Base-by-base conservation (phyloP, 2,329 filamentous ascomycete species). In the Phialocephala subalpina region DNA sequence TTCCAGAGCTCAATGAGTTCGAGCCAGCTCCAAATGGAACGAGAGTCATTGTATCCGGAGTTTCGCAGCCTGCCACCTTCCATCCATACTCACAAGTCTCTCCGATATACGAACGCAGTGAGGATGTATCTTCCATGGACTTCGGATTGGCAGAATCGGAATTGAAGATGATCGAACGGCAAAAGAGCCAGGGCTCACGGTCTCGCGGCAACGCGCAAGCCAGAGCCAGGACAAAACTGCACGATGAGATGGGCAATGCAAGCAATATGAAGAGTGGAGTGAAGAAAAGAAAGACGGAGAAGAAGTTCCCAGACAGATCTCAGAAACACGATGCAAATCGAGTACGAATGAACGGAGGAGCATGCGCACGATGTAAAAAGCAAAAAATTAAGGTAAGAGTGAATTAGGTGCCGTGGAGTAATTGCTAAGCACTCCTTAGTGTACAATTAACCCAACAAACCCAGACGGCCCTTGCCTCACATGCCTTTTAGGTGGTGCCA, bases 281-380 rank as follows among this genome's bases (percentile, higher is more conserved):
- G 16, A 27, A 18, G 25, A 58, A 38, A 25, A 58, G 36, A 36
- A 36, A 33, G 29, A 9, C 29, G 29, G 29, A n/a, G 25, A 58
- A 36, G 22, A 25, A 33, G 18, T 35, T 58, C 22, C 55, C 33
- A 36, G 29, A 33, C 29, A 58, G 22, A 14, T 16, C 2, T 18
- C 55, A 58, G 29, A 58, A 58, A 38, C 16, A 12, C 55, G 25
- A 58, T 36, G 55, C 55, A 35, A 58, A 58, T 58, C 25, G 9
- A 35, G 55, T 58, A 38, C 25, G 33, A 27, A 33, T 18, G 29
- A 58, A 35, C 16, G 55, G 55, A 58, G 49, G 49, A 27, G 25
- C 25, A 58, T 58, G 55, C 55, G 55, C 55, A 36, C 29, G 33
- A 58, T 58, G 55, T 58, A 35, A 6, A 33, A 58, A 58, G 55